These are phyloP conservation scores for Ophiostoma himal-ulmi DNA, from an alignment of 2,329 filamentous ascomycete genomes.

Conservation along the genomic window DNA sequence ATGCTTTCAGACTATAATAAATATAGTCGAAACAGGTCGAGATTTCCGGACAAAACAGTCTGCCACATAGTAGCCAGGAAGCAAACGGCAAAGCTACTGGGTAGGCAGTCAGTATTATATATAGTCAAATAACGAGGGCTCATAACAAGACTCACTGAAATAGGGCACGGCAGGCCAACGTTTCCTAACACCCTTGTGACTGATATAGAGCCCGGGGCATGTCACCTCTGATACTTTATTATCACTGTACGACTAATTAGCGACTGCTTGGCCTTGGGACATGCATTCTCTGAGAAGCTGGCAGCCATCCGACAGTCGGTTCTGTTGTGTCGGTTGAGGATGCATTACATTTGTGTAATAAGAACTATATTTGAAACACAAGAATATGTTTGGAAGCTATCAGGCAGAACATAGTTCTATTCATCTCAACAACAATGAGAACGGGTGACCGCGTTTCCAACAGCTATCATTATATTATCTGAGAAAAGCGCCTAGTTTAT, in stretches of 20 bases:
- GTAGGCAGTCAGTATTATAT: neutral
- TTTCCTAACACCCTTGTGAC: neutral
- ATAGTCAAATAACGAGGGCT: neutral
- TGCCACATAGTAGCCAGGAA: constrained; percentile 2
- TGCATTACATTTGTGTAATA: neutral
- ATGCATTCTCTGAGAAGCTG: neutral
- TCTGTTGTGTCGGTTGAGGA: neutral
- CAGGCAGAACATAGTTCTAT: neutral
- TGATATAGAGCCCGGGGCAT: neutral
- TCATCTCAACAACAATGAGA: neutral
- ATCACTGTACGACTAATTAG: neutral
- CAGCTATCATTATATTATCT: neutral
- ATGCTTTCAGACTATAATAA: neutral
- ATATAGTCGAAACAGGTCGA: neutral
- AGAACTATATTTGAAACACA: neutral
- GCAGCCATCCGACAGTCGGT: neutral
- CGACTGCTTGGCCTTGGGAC: neutral
- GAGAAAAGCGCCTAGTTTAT: too few species aligned
- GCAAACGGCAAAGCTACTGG: neutral
- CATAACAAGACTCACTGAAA: neutral
- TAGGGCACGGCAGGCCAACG: neutral
- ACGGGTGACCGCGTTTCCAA: neutral
- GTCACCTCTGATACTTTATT: neutral
- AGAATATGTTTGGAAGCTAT: neutral
- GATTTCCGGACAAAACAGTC: neutral